phyloP scores from a whole-genome alignment of 2,329 filamentous ascomycete species.

The Apiospora saccharicola region DNA sequence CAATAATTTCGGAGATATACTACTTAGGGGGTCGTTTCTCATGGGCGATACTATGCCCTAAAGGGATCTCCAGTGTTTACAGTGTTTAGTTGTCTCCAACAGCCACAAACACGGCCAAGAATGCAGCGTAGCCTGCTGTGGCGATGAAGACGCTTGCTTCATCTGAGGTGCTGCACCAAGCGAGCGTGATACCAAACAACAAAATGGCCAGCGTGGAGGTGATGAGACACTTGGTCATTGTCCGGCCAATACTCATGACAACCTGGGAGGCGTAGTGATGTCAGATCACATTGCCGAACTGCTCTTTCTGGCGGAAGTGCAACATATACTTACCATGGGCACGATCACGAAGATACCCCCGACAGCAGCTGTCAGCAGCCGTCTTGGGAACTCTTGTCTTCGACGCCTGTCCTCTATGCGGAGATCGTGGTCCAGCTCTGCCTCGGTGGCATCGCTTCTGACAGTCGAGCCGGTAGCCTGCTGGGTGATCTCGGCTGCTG shows the following conservation, averaged over 20 bases:
- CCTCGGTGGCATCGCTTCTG: constrained; percentile 24
- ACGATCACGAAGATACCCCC: constrained; percentile 27
- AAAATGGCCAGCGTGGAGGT: constrained; percentile 23
- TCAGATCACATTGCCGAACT: neutral
- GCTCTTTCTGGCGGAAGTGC: neutral
- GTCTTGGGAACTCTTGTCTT: constrained; percentile 25
- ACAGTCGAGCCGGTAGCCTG: constrained; percentile 6
- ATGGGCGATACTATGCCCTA: neutral
- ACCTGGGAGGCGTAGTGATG: neutral
- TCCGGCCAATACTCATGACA: constrained; percentile 21
- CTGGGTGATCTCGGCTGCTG: neutral
- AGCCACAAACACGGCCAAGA: constrained; percentile 25
- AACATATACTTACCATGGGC: constrained; percentile 26
- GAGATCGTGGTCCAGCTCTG: constrained; percentile 24
- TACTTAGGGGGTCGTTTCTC: neutral
- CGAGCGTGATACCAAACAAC: constrained; percentile 26
- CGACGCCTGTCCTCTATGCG: constrained; percentile 22
- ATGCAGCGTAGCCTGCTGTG: constrained; percentile 27
- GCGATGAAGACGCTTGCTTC: constrained; percentile 27
- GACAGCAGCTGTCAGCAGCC: constrained; percentile 23
- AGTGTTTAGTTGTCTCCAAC: neutral
- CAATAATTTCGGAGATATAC: neutral
- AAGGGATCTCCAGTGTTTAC: neutral
- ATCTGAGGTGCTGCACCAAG: constrained; percentile 27
- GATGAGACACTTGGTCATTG: constrained; percentile 24